Conservation (phyloP, 2,329 filamentous ascomycete genomes). For the Diaporthe aspalathi region DNA sequence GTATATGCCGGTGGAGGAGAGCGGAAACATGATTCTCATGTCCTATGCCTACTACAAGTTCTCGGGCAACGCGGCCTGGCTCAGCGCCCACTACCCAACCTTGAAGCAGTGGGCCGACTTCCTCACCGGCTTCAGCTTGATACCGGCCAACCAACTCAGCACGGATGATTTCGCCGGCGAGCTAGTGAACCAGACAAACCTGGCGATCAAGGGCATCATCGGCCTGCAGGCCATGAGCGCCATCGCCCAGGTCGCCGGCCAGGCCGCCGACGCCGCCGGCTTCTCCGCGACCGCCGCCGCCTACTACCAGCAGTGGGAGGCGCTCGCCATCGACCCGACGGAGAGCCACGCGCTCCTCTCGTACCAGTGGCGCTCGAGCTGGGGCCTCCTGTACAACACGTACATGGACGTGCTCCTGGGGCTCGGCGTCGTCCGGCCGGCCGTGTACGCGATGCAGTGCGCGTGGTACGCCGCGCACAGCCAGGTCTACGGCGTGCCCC, state of each 20-base stretch:
- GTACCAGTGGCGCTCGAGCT: slow-evolving; percentile 81
- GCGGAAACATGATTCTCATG: slow-evolving; percentile 81
- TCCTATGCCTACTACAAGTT: slow-evolving; percentile 40
- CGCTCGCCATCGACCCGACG: slow-evolving; percentile 74
- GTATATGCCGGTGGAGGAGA: slow-evolving; percentile 80
- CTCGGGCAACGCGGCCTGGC: slow-evolving; percentile 45
- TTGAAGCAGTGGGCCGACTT: slow-evolving; percentile 79
- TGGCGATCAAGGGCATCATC: slow-evolving; percentile 82
- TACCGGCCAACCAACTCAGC: slow-evolving; percentile 76
- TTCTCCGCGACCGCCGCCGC: slow-evolving; percentile 62
- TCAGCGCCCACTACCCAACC: slow-evolving; percentile 66
- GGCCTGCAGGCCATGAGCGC: slow-evolving; percentile 81
- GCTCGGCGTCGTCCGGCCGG: slow-evolving; percentile 46
- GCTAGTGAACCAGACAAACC: slow-evolving; percentile 77
- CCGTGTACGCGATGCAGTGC: slow-evolving; percentile 49
- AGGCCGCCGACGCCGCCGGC: slow-evolving; percentile 65
- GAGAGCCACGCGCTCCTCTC: slow-evolving; percentile 77
- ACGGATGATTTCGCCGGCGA: slow-evolving; percentile 82
- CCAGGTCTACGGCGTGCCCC: slow-evolving; percentile 76
- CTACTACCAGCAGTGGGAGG: slow-evolving; percentile 78
- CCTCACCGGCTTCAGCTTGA: slow-evolving; percentile 74
- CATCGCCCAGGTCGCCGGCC: slow-evolving; percentile 64
- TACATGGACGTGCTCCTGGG: slow-evolving; percentile 69
- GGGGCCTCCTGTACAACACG: slow-evolving; percentile 81
- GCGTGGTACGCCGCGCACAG: slow-evolving; percentile 61